A percentile compares a stretch with the other conserved stretches of the same genome.
phyloP scores from a whole-genome alignment of 495 filamentous ascomycete genomes.

The Margaritispora aquatica region DNA sequence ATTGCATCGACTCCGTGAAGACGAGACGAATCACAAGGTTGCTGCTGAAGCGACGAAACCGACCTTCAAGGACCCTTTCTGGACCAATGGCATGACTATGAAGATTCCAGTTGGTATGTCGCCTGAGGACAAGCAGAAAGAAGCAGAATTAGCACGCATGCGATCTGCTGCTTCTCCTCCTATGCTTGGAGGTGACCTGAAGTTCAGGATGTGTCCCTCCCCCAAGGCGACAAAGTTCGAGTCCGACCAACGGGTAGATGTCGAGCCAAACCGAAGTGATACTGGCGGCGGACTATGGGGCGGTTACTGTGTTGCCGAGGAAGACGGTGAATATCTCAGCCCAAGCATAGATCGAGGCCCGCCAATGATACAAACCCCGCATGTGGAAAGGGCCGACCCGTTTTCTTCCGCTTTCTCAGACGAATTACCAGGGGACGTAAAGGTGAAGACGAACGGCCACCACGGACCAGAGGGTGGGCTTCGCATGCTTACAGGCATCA shows the following conservation, averaged over 20 bases:
- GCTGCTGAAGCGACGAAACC: conserved; percentile 25
- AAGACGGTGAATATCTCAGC: conserved; percentile 31
- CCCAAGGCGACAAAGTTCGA: conserved; percentile 78
- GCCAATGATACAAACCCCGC: conserved; percentile 22
- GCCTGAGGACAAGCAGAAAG: conserved; percentile 33
- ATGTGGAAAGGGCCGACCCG: conserved; percentile 17
- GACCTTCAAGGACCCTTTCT: conserved; percentile 33
- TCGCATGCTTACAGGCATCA: conserved; percentile 41
- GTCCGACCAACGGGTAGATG: conserved; percentile 44
- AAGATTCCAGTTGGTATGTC: conserved; percentile 24
- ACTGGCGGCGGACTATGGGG: conserved; percentile 59
- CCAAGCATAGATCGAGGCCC: conserved; percentile 24
- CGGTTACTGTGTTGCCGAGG: conserved; percentile 48
- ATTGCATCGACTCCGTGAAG: conserved; percentile 24
- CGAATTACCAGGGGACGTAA: conserved; percentile 1
- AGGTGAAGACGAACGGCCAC: not conserved
- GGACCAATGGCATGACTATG: conserved; percentile 24
- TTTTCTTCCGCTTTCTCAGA: conserved; percentile 19
- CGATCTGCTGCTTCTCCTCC: conserved; percentile 59
- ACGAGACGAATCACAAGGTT: conserved; percentile 26
- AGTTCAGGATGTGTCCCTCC: conserved; percentile 69
- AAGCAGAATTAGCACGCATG: conserved; percentile 36
- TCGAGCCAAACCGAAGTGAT: conserved; percentile 41
- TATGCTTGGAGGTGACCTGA: conserved; percentile 74
- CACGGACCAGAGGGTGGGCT: conserved; percentile 18